These are phyloP conservation scores for Backusella circina DNA, from an alignment of 192 early-diverging fungal species.

Conservation along the genomic window DNA sequence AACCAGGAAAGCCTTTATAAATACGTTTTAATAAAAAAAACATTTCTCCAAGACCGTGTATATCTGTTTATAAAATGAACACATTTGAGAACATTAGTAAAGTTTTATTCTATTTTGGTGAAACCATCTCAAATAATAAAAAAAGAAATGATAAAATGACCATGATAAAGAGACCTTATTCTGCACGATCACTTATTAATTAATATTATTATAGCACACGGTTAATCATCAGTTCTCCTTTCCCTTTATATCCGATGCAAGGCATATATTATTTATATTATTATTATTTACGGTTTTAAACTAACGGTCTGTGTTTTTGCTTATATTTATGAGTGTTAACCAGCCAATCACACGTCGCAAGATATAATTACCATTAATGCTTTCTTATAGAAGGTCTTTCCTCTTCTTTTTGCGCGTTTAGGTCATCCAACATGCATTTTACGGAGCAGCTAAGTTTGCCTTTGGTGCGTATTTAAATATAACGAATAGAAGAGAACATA, in stretches of 20 bases:
- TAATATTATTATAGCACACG: background rate
- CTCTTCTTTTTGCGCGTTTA: background rate
- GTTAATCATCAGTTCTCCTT: background rate
- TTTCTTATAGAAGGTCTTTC: background rate
- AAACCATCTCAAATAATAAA: background rate
- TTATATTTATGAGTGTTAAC: background rate
- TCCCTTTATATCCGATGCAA: background rate
- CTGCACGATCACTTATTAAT: background rate
- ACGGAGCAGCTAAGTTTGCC: background rate
- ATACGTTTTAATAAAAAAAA: no score
- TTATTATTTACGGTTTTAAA: background rate
- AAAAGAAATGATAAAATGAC: background rate
- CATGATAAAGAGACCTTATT: background rate
- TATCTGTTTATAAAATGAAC: background rate
- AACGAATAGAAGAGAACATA: background rate
- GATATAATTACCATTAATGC: background rate
- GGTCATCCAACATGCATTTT: background rate
- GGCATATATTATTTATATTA: background rate
- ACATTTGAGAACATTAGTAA: background rate
- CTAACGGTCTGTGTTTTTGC: background rate
- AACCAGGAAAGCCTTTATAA: no score
- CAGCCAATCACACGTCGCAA: background rate
- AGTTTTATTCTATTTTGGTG: background rate
- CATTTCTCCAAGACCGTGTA: no score
- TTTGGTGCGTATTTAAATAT: background rate